phyloP scores from a whole-genome alignment of 805 yeast species.

The Yarrowia sp. region DNA sequence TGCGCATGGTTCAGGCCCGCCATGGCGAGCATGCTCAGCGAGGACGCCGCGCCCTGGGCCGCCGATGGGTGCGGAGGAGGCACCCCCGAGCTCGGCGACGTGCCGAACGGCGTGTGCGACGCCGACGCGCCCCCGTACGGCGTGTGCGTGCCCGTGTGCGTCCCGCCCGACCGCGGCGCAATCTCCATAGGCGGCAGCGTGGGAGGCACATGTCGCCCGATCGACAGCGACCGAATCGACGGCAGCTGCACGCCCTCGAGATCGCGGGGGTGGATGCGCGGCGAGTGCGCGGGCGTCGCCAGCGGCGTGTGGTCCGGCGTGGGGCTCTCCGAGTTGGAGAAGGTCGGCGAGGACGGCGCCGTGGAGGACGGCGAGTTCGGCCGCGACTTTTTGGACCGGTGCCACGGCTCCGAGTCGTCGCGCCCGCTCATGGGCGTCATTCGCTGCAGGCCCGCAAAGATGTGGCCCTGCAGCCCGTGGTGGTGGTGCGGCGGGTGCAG shows the following conservation, averaged over 20 bases:
- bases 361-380: conserved; percentile 46
- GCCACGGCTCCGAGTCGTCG: conserved; percentile 29
- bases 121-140: conserved; percentile 19
- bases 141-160: conserved; percentile 16
- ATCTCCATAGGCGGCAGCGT: conserved; percentile 34
- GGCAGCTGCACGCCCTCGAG: conserved; percentile 41
- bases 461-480: conserved; percentile 28
- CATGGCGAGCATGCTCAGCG: conserved; percentile 21
- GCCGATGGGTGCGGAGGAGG: background rate
- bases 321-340: conserved; percentile 42
- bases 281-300: conserved; percentile 48
- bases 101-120: conserved; percentile 22
- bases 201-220: conserved; percentile 33
- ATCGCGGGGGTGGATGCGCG: conserved; percentile 43
- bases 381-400: conserved; percentile 41
- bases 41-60: conserved; percentile 3
- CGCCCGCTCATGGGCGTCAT: conserved; percentile 35
- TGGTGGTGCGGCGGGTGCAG: conserved; percentile 30
- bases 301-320: conserved; percentile 46
- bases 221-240: conserved; percentile 39
- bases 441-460: conserved; percentile 33
- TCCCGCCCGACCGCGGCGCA: conserved; percentile 25
- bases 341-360: conserved; percentile 45
- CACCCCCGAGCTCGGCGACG: conserved; percentile 18
- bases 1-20: conserved; percentile 16